These are phyloP conservation scores for Trichoderma sp. DNA, from an alignment of 2,329 filamentous ascomycete species.

Conservation along the genomic window DNA sequence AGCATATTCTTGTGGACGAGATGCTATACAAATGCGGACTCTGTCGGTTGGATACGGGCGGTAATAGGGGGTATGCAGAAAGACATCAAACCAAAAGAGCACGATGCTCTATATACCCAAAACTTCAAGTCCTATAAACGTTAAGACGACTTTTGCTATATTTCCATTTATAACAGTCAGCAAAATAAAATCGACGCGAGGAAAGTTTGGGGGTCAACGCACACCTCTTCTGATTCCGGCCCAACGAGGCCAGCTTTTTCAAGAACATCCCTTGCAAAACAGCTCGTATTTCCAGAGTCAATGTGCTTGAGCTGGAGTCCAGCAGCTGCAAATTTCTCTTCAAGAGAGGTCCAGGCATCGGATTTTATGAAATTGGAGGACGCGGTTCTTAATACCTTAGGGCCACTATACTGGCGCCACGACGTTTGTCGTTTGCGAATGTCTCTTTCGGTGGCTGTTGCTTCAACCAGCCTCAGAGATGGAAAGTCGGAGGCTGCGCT, in stretches of 20 bases:
- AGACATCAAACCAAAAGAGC: not conserved
- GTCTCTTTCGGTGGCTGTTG: not conserved
- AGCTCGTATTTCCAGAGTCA: not conserved
- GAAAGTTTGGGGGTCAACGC: not conserved
- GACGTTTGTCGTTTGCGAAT: constrained; percentile 1
- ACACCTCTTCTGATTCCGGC: not conserved
- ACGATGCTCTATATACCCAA: not conserved
- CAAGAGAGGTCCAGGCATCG: not conserved
- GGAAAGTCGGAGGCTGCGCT: not conserved
- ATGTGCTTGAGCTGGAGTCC: not conserved
- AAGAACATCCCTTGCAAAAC: constrained; percentile 5
- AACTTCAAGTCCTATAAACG: not conserved
- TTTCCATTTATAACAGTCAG: not conserved
- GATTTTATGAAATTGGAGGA: not conserved
- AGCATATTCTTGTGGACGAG: too few relatives aligned
- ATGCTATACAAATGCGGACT: not conserved
- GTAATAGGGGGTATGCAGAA: not conserved
- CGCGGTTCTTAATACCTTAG: not conserved
- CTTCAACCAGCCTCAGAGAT: not conserved
- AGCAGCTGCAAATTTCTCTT: not conserved
- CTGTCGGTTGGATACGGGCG: too few relatives aligned
- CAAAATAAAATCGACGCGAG: not conserved
- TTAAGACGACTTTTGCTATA: not conserved
- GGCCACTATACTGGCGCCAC: not conserved
- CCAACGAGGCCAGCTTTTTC: not conserved